These are phyloP conservation scores for Vachellia collinsii DNA, from an alignment of 306 rosid genomes.

Conservation along the genomic window DNA sequence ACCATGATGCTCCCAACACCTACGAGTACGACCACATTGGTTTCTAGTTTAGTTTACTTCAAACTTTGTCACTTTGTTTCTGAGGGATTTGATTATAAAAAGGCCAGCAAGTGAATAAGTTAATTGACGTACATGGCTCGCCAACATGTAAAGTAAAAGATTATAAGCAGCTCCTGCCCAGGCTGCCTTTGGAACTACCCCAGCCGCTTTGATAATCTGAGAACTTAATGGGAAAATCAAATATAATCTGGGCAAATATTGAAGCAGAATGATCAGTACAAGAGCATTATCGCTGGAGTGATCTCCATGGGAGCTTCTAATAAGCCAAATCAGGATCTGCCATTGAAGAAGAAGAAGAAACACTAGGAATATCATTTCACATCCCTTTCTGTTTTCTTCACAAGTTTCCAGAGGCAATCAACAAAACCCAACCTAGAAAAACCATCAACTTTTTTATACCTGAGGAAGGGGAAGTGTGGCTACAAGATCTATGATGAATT, in stretches of 20 bases:
- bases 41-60: slow-evolving; percentile 37
- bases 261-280: slow-evolving; percentile 78
- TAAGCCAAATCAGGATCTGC: slow-evolving; percentile 91
- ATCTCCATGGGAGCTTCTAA: slow-evolving; percentile 68
- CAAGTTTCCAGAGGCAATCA: slow-evolving; percentile 6
- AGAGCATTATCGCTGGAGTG: slow-evolving; percentile 69
- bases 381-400: background rate
- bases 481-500: slow-evolving; percentile 75
- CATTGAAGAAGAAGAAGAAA: slow-evolving; percentile 32
- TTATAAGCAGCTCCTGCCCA: slow-evolving; percentile 99
- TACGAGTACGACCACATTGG: slow-evolving; percentile 30
- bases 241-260: slow-evolving; percentile 81
- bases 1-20: slow-evolving; percentile 95
- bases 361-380: slow-evolving; percentile 33
- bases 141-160: slow-evolving; percentile 87
- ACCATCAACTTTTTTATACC: slow-evolving; percentile 9
- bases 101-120: slow-evolving; percentile 7
- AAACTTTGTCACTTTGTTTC: background rate
- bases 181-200: slow-evolving; percentile 85
- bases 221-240: slow-evolving; percentile 83
- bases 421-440: too few species aligned
- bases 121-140: slow-evolving; percentile 75
- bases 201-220: slow-evolving; percentile 86
- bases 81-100: background rate
- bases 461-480: slow-evolving; percentile 94